Evolutionary conservation across 2,329 filamentous ascomycete species (phyloP), one percentile per base, ranked within the genome.

Genomic region (Colletotrichum simmondsii): DNA sequence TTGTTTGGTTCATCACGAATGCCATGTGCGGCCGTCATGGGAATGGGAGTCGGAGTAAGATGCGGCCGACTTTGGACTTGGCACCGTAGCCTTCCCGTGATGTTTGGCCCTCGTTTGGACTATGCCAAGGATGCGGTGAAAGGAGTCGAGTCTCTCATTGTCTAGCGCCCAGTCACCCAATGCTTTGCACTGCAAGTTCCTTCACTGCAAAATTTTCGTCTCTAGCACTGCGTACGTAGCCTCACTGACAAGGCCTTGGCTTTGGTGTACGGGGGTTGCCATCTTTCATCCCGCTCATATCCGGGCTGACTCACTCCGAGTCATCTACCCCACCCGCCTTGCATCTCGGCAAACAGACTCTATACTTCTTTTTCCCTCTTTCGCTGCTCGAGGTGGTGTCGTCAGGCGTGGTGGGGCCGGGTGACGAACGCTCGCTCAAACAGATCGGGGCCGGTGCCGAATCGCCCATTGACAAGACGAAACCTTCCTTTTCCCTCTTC

Each of bases 381-480:
- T 35, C 32, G 32, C 32, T 35, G 32, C 5, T 42, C 37, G 5
- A 42, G 37, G 16, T 42, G 37, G 37, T 42, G 37, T 28, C 32
- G 58, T 26, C 32, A 28, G 42, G 59, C 59, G n/a, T 49, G 12
- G 59, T 61, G 62, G 57, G 63, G 26, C 68, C 35, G 52, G 63
- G 12, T 58, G 64, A 68, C 64, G 57, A 58, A 68, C 35, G 30
- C 61, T 61, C 35, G 35, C 24, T 42, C 35, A 12, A 4, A 12
- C 14, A 10, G 35, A 61, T 28, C 42, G 26, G 37, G 14, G 37
- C 63, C 66, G 59, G 68, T 57, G 57, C 64, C 68, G 68, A 67
- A 22, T 61, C 56, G 57, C 64, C 46, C 54, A 24, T 49, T 24
- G 22, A 19, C 28, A 58, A 53, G 24, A 19, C 28, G 26, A 22